These are phyloP conservation scores for Neurospora sp. DNA, from an alignment of 495 filamentous ascomycete species.

Conservation along the genomic window DNA sequence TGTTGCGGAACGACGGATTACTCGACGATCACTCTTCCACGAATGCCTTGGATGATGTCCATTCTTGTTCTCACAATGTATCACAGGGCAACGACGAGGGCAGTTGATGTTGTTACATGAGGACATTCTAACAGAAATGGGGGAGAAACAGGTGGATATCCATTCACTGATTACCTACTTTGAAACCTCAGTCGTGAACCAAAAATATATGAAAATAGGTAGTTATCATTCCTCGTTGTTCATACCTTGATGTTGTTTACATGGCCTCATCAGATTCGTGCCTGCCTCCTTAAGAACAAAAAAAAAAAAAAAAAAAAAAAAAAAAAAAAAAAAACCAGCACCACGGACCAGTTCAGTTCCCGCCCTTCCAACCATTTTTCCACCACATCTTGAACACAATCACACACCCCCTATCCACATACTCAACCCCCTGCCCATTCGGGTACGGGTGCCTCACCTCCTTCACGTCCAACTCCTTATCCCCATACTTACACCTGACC, in stretches of 20 bases:
- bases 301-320: neutral
- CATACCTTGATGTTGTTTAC: neutral
- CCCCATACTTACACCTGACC: neutral
- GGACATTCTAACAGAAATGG: neutral
- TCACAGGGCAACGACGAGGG: neutral
- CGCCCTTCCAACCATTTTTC: too few species aligned
- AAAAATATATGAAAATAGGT: neutral
- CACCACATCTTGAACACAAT: neutral
- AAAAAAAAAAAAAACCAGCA: neutral
- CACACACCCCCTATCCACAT: neutral
- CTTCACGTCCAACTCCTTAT: neutral
- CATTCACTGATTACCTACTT: neutral
- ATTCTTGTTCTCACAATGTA: neutral
- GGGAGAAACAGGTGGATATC: neutral
- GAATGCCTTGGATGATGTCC: neutral
- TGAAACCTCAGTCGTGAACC: neutral
- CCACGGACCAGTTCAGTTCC: too few species aligned
- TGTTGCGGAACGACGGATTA: too few species aligned
- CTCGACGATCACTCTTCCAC: neutral
- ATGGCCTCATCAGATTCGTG: neutral
- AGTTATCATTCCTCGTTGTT: neutral
- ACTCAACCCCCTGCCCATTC: too few species aligned
- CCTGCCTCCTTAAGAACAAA: neutral
- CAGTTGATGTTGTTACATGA: neutral
- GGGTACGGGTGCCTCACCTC: neutral